Percentiles rank a stretch among this genome's conserved stretches.
phyloP scores from a whole-genome alignment of 345 rosid genomes.

The Hibiscus trionum region DNA sequence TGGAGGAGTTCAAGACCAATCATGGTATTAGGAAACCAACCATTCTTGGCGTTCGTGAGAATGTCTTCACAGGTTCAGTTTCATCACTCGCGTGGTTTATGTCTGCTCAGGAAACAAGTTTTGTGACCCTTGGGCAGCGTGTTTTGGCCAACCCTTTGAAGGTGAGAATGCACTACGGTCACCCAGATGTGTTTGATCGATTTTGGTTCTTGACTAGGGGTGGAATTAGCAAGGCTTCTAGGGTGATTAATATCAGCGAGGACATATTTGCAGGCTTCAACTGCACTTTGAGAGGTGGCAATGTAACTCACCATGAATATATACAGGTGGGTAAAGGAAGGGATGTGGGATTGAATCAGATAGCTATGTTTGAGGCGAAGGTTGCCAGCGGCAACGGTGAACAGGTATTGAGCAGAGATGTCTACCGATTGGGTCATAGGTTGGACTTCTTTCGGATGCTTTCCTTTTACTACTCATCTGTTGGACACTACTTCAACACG shows the following conservation, averaged over 20 bases:
- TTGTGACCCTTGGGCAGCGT: slow-evolving; percentile 88
- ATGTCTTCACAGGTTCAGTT: slow-evolving; percentile 85
- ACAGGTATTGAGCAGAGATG: slow-evolving; percentile 85
- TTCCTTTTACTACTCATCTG: slow-evolving; percentile 65
- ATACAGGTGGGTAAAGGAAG: slow-evolving; percentile 93
- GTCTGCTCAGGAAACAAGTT: slow-evolving; percentile 86
- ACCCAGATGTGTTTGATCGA: slow-evolving; percentile 91
- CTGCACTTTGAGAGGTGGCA: slow-evolving; percentile 84
- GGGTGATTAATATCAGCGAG: slow-evolving; percentile 78
- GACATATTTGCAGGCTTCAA: slow-evolving; percentile 94
- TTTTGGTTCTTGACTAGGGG: slow-evolving; percentile 86
- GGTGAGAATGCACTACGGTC: slow-evolving; percentile 90
- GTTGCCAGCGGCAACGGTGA: slow-evolving; percentile 93
- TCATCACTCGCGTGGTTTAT: slow-evolving; percentile 94
- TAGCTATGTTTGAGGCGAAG: slow-evolving; percentile 85
- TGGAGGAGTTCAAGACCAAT: slow-evolving; percentile 58
- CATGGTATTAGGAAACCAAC: slow-evolving; percentile 86
- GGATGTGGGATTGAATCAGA: slow-evolving; percentile 84
- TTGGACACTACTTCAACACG: slow-evolving; percentile 71
- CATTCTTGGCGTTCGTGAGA: slow-evolving; percentile 82
- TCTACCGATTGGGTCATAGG: slow-evolving; percentile 80
- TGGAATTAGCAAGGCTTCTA: slow-evolving; percentile 88
- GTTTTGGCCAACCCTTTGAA: slow-evolving; percentile 87
- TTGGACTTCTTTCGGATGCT: slow-evolving; percentile 86
- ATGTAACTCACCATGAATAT: slow-evolving; percentile 90